These are phyloP conservation scores for Blastomyces emzantsi DNA, from an alignment of 2,329 filamentous ascomycete species.

Conservation along the genomic window DNA sequence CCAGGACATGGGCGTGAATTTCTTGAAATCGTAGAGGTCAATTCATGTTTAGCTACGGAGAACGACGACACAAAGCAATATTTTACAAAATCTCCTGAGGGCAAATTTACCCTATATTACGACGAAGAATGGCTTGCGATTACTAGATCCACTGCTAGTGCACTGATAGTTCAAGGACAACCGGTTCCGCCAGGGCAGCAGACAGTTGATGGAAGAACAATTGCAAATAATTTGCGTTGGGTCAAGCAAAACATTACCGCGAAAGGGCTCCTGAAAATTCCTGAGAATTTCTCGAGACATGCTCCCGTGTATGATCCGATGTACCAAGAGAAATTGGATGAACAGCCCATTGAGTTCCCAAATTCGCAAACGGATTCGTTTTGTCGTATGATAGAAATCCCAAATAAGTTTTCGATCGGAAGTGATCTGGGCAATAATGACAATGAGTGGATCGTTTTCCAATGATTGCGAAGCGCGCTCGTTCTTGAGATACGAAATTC, in stretches of 20 bases:
- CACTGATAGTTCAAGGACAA: constrained; percentile 44
- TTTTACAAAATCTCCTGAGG: constrained; percentile 17
- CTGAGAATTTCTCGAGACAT: constrained; percentile 58
- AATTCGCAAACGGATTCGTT: constrained; percentile 76
- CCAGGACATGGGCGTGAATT: constrained; percentile 59
- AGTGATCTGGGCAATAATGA: constrained; percentile 52
- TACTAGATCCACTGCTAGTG: constrained; percentile 63
- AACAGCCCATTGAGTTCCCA: constrained; percentile 67
- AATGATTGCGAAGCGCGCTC: background rate
- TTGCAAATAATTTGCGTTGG: constrained; percentile 44
- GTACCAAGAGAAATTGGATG: constrained; percentile 41
- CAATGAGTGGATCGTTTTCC: background rate
- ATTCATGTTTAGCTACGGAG: constrained; percentile 11
- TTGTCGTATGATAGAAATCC: constrained; percentile 65
- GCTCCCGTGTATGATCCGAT: constrained; percentile 44
- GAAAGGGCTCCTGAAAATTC: constrained; percentile 54
- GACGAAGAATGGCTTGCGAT: constrained; percentile 95
- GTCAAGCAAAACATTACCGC: constrained; percentile 64
- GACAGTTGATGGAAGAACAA: constrained; percentile 29
- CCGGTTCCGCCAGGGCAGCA: constrained; percentile 50
- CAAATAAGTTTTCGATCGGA: constrained; percentile 63
- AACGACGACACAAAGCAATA: constrained; percentile 31
- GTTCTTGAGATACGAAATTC: background rate
- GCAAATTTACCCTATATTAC: constrained; percentile 44
- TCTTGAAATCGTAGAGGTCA: constrained; percentile 63